Conservation (phyloP, 441 rosid genomes). For the Euphorbia corollata region DNA sequence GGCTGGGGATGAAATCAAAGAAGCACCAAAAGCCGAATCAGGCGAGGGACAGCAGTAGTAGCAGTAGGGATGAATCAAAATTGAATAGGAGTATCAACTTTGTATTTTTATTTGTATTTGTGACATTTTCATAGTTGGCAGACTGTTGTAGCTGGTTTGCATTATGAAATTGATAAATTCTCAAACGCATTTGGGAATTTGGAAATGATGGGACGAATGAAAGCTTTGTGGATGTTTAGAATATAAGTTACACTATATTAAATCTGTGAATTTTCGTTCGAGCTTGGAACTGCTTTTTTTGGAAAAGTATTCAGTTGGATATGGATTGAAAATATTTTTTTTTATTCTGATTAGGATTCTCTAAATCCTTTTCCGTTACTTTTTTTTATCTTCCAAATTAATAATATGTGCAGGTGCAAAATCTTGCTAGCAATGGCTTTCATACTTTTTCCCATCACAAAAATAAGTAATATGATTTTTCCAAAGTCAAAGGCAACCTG, state of each 20-base stretch:
- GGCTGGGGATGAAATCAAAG: slow-evolving; percentile 84
- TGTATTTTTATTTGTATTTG: slow-evolving; percentile 24
- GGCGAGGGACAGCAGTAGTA: slow-evolving; percentile 33
- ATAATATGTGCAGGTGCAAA: too few species aligned
- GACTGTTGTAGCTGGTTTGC: slow-evolving; percentile 31
- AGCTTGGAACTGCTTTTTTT: neutral
- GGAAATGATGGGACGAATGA: slow-evolving; percentile 25
- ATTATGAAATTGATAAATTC: slow-evolving; percentile 27
- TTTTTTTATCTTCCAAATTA: too few species aligned
- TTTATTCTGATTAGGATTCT: too few species aligned
- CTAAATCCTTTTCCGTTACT: too few species aligned
- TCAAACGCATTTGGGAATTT: slow-evolving; percentile 19
- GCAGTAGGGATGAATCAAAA: slow-evolving; percentile 30
- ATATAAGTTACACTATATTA: slow-evolving; percentile 9
- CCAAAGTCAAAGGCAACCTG: too few species aligned
- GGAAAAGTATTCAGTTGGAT: too few species aligned
- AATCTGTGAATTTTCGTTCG: slow-evolving; percentile 3
- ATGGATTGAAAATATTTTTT: too few species aligned
- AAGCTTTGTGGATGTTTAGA: slow-evolving; percentile 25
- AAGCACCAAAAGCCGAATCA: slow-evolving; percentile 57
- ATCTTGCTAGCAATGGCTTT: too few species aligned
- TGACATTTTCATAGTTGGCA: slow-evolving; percentile 30
- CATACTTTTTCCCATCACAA: too few species aligned
- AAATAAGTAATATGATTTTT: too few species aligned
- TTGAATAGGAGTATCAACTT: slow-evolving; percentile 25